A percentile compares a stretch with the other conserved stretches of the same genome.
These are phyloP conservation scores for Curvularia eragrostidis DNA, from an alignment of 2,329 filamentous ascomycete genomes.

Conservation along the genomic window DNA sequence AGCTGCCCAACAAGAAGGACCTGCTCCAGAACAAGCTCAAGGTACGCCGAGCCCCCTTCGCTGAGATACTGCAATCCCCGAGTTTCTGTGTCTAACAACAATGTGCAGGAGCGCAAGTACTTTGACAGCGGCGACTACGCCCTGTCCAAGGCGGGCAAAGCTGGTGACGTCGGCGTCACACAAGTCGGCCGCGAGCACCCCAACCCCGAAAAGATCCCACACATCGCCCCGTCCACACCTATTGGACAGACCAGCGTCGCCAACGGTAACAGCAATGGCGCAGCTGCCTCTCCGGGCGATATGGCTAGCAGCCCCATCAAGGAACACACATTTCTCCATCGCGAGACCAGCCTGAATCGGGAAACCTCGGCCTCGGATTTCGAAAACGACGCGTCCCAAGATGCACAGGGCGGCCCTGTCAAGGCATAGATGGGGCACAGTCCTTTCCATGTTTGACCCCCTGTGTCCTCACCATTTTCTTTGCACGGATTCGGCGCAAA, in stretches of 20 bases:
- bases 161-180: constrained; percentile 90
- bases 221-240: constrained; percentile 72
- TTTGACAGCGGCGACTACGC: constrained; percentile 97
- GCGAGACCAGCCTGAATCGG: constrained; percentile 77
- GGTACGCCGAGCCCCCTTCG: constrained; percentile 50
- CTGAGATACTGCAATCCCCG: neutral
- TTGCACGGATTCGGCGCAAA: constrained; percentile 13
- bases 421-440: constrained; percentile 27
- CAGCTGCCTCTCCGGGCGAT: constrained; percentile 47
- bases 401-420: constrained; percentile 22
- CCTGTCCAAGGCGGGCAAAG: constrained; percentile 96
- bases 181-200: constrained; percentile 94
- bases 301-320: constrained; percentile 80
- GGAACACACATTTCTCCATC: constrained; percentile 85
- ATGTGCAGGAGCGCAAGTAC: constrained; percentile 81
- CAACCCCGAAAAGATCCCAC: constrained; percentile 91
- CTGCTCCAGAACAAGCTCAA: constrained; percentile 98
- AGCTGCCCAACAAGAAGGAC: constrained; percentile 95
- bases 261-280: constrained; percentile 36
- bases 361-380: constrained; percentile 76
- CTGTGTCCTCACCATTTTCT: constrained; percentile 8
- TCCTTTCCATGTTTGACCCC: neutral
- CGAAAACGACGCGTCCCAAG: constrained; percentile 41
- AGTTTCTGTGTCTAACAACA: constrained; percentile 12
- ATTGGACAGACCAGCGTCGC: constrained; percentile 48